phyloP scores from a whole-genome alignment of 345 rosid genomes.

The Acer saccharum region DNA sequence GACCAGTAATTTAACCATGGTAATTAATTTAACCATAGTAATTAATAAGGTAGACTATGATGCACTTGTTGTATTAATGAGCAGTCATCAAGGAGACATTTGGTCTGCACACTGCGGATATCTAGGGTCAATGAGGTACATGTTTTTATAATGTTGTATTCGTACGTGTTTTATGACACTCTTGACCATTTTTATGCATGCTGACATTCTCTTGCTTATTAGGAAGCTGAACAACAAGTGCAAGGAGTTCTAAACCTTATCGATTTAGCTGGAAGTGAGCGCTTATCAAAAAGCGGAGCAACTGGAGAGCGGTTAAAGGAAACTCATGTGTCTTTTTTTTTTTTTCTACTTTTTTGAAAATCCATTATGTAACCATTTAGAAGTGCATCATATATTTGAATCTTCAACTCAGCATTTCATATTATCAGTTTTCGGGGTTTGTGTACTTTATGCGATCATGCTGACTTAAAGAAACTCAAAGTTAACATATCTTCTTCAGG shows the following conservation, averaged over 20 bases:
- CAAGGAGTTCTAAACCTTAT: slow-evolving; percentile 91
- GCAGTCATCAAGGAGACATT: slow-evolving; percentile 55
- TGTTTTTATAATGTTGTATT: not conserved
- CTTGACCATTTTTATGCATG: not conserved
- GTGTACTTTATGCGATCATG: not conserved
- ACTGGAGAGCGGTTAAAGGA: slow-evolving; percentile 92
- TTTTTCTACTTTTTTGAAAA: not conserved
- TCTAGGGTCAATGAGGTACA: slow-evolving; percentile 83
- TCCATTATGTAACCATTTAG: not conserved
- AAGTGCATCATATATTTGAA: no score
- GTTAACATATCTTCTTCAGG: slow-evolving; percentile 92
- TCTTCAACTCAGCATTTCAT: no score
- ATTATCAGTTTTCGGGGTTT: no score
- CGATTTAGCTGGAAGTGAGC: slow-evolving; percentile 97
- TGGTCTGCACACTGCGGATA: slow-evolving; percentile 81
- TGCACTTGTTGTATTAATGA: no score
- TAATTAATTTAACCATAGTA: no score
- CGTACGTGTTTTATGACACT: not conserved
- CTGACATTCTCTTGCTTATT: slow-evolving; percentile 24
- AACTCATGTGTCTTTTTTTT: slow-evolving; percentile 64
- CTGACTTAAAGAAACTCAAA: slow-evolving; percentile 74
- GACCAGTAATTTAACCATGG: not conserved
- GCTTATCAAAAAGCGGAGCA: slow-evolving; percentile 85
- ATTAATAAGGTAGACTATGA: no score
- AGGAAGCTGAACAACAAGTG: slow-evolving; percentile 89